Conservation (phyloP, 805 yeast species). For the Yamadazyma kitorensis region DNA sequence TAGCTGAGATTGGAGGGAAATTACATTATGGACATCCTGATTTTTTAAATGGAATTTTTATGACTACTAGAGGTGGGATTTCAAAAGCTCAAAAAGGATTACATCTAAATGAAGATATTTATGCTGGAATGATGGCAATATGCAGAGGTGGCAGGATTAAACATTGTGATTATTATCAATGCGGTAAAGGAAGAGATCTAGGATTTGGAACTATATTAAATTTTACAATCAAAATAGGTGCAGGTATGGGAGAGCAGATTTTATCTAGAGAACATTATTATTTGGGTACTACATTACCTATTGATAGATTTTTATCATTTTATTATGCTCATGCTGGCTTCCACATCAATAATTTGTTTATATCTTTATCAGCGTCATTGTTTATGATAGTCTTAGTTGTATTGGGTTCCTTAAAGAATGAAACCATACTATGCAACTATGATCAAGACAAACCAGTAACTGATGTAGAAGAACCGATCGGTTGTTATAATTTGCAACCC, state of each 20-base stretch:
- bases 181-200: conserved; percentile 95
- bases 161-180: conserved; percentile 93
- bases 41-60: conserved; percentile 82
- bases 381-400: conserved; percentile 79
- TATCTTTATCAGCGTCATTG: conserved; percentile 80
- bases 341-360: conserved; percentile 86
- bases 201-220: conserved; percentile 91
- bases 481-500: conserved; percentile 83
- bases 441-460: conserved; percentile 67
- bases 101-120: conserved; percentile 91
- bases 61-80: conserved; percentile 95
- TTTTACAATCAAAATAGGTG: conserved; percentile 94
- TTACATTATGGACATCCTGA: conserved; percentile 97
- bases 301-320: conserved; percentile 87
- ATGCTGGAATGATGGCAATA: conserved; percentile 90
- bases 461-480: conserved; percentile 70
- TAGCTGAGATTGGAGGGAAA: conserved; percentile 93
- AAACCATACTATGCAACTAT: conserved; percentile 66
- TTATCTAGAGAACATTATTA: conserved; percentile 89
- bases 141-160: conserved; percentile 90
- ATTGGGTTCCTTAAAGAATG: conserved; percentile 74
- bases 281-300: conserved; percentile 83
- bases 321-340: conserved; percentile 97
- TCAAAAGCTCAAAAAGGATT: conserved; percentile 93
- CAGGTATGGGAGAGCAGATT: conserved; percentile 98